Evolutionary conservation across 306 rosid genomes (phyloP).

Genomic region (Trifolium pratense): DNA sequence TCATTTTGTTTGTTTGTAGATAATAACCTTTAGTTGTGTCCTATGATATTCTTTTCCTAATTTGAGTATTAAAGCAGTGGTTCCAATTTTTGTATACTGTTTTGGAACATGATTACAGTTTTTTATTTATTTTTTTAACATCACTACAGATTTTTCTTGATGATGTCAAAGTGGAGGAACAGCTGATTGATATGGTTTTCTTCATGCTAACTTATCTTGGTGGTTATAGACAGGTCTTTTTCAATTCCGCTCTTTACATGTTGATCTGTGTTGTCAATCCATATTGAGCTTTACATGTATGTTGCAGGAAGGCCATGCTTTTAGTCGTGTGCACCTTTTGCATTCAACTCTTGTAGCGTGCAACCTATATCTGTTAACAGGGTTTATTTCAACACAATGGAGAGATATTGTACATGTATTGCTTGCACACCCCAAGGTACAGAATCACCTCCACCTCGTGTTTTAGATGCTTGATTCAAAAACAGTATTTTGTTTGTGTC

Average conservation of each 20-base stretch:
- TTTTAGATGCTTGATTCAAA: conserved; percentile 28
- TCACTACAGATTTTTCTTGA: conserved; percentile 79
- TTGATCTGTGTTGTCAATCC: conserved; percentile 33
- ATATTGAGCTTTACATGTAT: conserved; percentile 46
- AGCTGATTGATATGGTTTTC: conserved; percentile 82
- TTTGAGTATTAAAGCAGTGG: conserved; percentile 39
- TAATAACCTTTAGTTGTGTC: conserved; percentile 7
- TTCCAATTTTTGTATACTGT: conserved; percentile 43
- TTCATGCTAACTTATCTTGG: conserved; percentile 73
- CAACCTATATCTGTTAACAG: conserved; percentile 74
- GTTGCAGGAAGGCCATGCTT: conserved; percentile 69
- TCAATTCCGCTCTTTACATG: conserved; percentile 39
- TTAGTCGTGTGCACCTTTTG: conserved; percentile 55
- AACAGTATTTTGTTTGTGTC: conserved; percentile 20
- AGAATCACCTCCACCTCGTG: conserved; percentile 14
- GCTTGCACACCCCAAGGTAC: conserved; percentile 93
- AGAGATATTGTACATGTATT: conserved; percentile 81
- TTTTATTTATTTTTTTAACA: conserved; percentile 1
- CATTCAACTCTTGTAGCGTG: conserved; percentile 82
- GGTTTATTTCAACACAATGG: conserved; percentile 81
- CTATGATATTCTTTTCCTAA: conserved; percentile 22
- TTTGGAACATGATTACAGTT: conserved; percentile 55
- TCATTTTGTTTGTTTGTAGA: not conserved
- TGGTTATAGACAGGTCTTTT: conserved; percentile 75
- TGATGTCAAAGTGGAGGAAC: conserved; percentile 78